Evolutionary conservation across 306 rosid species (phyloP), one percentile per base, ranked within the genome.

Genomic region (Glycyrrhiza uralensis): DNA sequence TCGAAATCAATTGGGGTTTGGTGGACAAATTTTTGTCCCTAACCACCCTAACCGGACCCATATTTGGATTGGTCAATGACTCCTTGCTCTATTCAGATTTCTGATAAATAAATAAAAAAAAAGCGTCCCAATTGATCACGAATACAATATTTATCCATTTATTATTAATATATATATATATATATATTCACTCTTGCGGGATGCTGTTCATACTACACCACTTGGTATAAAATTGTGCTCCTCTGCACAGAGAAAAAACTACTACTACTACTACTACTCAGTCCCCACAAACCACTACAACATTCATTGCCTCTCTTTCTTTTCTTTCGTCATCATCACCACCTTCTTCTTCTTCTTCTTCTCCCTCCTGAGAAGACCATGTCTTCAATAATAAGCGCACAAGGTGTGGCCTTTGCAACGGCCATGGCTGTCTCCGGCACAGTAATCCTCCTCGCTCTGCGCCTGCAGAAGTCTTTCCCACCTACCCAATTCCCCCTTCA

Each of bases 371-470:
- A 33, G 7, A n/a, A 14, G 9, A 33, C 49, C 67, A 89, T 91
- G 97, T 84, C 89, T 62, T 76, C 97, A 6, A 80, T 84, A 56
- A 64, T 86, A 3, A 81, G 83, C 64, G 81, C 91, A 9, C 99
- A 91, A 61, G 99, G 96, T 0, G 90, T 90, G 68, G 99, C 84
- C 24, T 65, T 94, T 10, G 99, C 99, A 33, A 94, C 99, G 0
- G 99, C 97, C 90, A 91, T 94, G 97, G 99, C 97, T 0, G 91
- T 94, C 75, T 94, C 99, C 61, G 97, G 97, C 83, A 94, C 99
- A 0, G 93, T 89, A 5, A 84, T 94, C 76, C 91, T 94, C 65
- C 91, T 94, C 4, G 93, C 97, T 46, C 83, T 91, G 1, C 89
- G 96, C 45, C 88, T 89, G 0, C 97, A 89, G 69, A 91, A 79